phyloP scores from a whole-genome alignment of 192 early-diverging fungal species.

The Coemansia nantahalensis region DNA sequence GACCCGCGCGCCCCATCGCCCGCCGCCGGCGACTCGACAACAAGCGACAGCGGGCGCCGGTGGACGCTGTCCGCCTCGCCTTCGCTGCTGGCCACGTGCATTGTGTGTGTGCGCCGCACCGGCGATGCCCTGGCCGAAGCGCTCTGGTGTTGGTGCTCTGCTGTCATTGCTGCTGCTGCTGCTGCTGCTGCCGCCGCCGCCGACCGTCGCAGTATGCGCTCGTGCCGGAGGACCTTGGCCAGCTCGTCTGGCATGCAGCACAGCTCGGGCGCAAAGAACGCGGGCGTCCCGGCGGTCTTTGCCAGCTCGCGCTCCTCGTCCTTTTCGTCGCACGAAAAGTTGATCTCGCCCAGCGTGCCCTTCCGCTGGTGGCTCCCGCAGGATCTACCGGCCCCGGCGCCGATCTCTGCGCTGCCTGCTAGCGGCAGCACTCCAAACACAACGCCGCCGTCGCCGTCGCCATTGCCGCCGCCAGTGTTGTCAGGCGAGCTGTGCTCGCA shows the following conservation, averaged over 20 bases:
- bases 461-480: conserved; percentile 23
- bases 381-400: conserved; percentile 1
- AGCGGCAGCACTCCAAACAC: conserved; percentile 35
- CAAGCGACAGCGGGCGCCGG: conserved; percentile 28
- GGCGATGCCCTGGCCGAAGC: not conserved
- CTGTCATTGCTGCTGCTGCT: not conserved
- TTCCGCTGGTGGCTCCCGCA: conserved; percentile 17
- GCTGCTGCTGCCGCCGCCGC: not conserved
- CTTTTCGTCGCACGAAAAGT: conserved; percentile 50
- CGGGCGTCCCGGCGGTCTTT: conserved; percentile 93
- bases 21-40: conserved; percentile 14
- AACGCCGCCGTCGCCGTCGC: conserved; percentile 28
- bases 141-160: not conserved
- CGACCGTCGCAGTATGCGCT: conserved; percentile 10
- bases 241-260: conserved; percentile 66
- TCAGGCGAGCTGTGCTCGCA: not conserved
- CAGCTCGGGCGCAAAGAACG: conserved; percentile 98
- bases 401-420: conserved; percentile 1
- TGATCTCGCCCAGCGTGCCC: conserved; percentile 37
- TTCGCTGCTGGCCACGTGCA: not conserved
- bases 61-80: conserved; percentile 1
- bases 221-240: conserved; percentile 31
- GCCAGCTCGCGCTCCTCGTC: conserved; percentile 81
- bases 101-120: too few species aligned
- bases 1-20: not conserved